Base-by-base conservation (phyloP, 2,329 filamentous ascomycete genomes). In the Diaporthe humulicola region DNA sequence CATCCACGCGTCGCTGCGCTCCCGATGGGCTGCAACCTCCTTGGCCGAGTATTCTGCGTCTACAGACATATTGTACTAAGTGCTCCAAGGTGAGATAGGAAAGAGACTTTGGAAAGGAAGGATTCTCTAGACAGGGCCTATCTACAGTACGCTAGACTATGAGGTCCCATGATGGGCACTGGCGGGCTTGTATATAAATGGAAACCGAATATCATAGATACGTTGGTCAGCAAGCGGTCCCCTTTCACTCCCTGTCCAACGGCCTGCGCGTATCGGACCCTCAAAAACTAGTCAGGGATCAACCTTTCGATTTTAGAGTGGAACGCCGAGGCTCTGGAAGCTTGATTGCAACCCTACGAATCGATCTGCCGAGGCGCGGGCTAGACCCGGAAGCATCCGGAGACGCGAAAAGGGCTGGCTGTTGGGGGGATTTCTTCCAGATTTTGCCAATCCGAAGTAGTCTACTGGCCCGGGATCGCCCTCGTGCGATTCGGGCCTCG, bases 1-100 rank as follows among this genome's bases (percentile, higher is more conserved):
- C 78, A 91, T 85, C 89, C 89, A 92, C 22, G 86, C 79, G 79
- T 91, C 87, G 15, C 83, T 80, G 17, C 81, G 81, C 8, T 78
- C 85, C 61, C 86, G 89, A 79, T 92, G 90, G 40, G 81, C 81
- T 12, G 87, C 86, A 38, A 92, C 83, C 60, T 88, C 84, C 73
- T 84, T 84, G 40, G 81, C 77, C 61, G 82, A 81, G 76, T 80
- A 84, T 73, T 82, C 80, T 61, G 67, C 56, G 17, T 67, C 36
- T 52, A 38, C 64, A 22, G 64, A 69, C 64, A 69, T 69, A 2
- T 40, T 28, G 45, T 54, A 6, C 48, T 28, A 45, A 54, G 33
- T 54, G 48, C 28, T 69, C 45, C n/a, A 40, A 40, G 40, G n/a
- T 33, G 33, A 52, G 30, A 19, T 19, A 14, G 4, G 64, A 40